These are phyloP conservation scores for Mycena epipterygia DNA, from an alignment of 768 basidiomycete species.

Conservation along the genomic window DNA sequence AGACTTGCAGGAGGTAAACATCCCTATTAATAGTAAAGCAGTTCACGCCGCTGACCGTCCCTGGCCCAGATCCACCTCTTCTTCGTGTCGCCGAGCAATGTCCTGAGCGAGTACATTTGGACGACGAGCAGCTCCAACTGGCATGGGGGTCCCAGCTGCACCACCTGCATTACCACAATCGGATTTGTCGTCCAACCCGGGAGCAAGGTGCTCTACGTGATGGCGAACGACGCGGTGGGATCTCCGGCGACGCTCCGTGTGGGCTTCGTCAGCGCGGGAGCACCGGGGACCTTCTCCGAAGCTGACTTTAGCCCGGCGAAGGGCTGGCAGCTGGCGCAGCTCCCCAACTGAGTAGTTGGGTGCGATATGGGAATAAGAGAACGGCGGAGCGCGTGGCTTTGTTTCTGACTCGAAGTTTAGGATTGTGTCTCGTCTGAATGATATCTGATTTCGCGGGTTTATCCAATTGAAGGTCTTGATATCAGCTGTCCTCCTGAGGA, in stretches of 20 bases:
- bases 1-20: background rate
- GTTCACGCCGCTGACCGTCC: background rate
- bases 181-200: constrained; percentile 4
- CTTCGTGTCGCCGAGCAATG: constrained; percentile 21
- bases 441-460: no score
- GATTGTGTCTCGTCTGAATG: no score
- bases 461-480: no score
- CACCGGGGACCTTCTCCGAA: background rate
- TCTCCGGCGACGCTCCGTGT: background rate
- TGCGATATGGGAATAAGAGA: no score
- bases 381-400: no score
- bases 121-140: background rate
- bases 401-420: no score
- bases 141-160: constrained; percentile 23
- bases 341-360: background rate
- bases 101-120: constrained; percentile 28
- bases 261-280: background rate
- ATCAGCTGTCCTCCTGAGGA: no score
- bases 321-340: background rate
- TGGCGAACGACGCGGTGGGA: background rate
- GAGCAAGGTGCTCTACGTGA: constrained; percentile 26
- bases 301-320: background rate
- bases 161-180: constrained; percentile 11
- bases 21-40: background rate
- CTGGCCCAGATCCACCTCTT: constrained; percentile 26